A percentile compares a stretch with the other conserved stretches of the same genome.
Conservation (phyloP, 495 filamentous ascomycete genomes). For the Penicillium longicatenatum region DNA sequence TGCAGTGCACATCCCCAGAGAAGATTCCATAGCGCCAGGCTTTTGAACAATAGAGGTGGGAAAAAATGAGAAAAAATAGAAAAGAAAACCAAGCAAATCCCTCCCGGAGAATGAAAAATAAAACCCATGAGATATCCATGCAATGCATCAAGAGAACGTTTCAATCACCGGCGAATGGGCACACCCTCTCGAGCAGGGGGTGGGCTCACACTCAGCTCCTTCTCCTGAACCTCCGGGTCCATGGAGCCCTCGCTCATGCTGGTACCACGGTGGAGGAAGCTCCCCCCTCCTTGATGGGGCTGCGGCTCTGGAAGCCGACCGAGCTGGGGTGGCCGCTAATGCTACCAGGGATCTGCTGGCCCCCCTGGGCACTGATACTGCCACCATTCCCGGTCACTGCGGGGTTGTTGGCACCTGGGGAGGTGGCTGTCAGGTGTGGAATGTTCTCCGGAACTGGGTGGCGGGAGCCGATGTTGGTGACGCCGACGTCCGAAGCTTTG, state of each 20-base stretch:
- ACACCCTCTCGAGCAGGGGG: slow-evolving; percentile 56
- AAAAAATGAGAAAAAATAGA: slow-evolving; percentile 9
- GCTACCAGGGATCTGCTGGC: slow-evolving; percentile 48
- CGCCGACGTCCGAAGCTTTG: slow-evolving; percentile 91
- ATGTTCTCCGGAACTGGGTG: slow-evolving; percentile 96
- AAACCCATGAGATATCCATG: slow-evolving; percentile 7
- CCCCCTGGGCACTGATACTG: slow-evolving; percentile 43
- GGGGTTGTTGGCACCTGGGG: slow-evolving; percentile 56
- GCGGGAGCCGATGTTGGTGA: slow-evolving; percentile 88
- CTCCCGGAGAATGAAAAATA: slow-evolving; percentile 9
- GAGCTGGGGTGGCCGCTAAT: slow-evolving; percentile 50
- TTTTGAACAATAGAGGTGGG: slow-evolving; percentile 33
- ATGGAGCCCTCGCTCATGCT: slow-evolving; percentile 67
- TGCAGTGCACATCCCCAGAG: slow-evolving; percentile 25
- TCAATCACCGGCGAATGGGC: slow-evolving; percentile 58
- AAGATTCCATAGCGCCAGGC: slow-evolving; percentile 44
- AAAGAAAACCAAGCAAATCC: slow-evolving; percentile 7
- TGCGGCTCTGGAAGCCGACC: slow-evolving; percentile 61
- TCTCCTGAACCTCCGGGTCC: slow-evolving; percentile 30
- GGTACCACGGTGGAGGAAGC: slow-evolving; percentile 74
- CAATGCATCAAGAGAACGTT: slow-evolving; percentile 8
- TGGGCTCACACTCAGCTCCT: slow-evolving; percentile 46
- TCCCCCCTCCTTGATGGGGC: slow-evolving; percentile 83
- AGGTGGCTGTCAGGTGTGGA: slow-evolving; percentile 82
- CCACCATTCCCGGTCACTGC: slow-evolving; percentile 38